Conservation (phyloP, 352 stramenopile genomes). For the Globisporangium parvum region DNA sequence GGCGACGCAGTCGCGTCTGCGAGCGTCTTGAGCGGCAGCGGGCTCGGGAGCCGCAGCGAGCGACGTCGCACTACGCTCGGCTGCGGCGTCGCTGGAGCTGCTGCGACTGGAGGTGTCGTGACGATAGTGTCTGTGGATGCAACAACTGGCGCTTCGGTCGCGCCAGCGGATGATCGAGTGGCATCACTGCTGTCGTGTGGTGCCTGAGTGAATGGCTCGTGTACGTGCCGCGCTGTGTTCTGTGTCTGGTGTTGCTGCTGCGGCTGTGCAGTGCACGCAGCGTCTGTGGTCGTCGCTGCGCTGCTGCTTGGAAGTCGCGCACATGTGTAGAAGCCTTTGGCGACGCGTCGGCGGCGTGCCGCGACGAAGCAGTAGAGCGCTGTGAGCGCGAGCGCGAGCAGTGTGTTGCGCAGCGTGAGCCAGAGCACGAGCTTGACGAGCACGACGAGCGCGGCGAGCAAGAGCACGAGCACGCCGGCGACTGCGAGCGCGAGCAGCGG, state of each 20-base stretch:
- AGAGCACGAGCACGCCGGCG: constrained; percentile 19
- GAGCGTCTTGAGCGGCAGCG: constrained; percentile 11
- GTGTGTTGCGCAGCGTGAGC: constrained; percentile 19
- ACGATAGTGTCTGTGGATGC: background rate
- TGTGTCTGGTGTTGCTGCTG: background rate
- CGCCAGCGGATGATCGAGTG: background rate
- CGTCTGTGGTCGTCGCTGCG: background rate
- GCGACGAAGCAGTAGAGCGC: constrained; percentile 19
- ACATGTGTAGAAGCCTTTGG: constrained; percentile 51
- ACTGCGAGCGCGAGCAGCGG: constrained; percentile 15
- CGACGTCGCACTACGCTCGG: constrained; percentile 1
- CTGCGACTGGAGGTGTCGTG: background rate
- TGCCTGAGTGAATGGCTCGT: too few species aligned
- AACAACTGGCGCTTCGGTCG: constrained; percentile 1
- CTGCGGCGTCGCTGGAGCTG: background rate
- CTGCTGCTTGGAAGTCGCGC: constrained; percentile 13
- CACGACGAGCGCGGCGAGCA: constrained; percentile 14
- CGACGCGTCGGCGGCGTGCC: constrained; percentile 18
- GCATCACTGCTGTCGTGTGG: background rate
- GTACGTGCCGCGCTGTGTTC: too few species aligned
- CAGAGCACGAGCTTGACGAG: constrained; percentile 28
- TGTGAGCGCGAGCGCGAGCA: constrained; percentile 9
- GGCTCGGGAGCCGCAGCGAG: constrained; percentile 5
- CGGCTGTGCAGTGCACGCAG: background rate
- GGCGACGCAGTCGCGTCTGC: constrained; percentile 11